Conservation (phyloP, 768 basidiomycete species). For the Cantharellus cinnabarinus region DNA sequence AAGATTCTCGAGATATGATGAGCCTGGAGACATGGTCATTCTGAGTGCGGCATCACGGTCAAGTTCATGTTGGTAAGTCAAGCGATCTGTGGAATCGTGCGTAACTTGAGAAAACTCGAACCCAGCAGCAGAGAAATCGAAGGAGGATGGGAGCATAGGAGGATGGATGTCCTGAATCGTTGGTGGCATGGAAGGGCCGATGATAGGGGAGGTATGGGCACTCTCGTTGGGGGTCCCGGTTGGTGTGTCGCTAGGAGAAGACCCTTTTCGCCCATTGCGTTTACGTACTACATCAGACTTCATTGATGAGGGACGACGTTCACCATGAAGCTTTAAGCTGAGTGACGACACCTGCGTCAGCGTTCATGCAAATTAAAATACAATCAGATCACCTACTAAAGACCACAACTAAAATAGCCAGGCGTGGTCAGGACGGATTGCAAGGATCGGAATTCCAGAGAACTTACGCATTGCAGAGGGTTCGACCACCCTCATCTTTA, state of each 20-base stretch:
- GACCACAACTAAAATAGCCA: conserved; percentile 35
- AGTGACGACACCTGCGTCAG: conserved; percentile 1
- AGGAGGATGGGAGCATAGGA: neutral
- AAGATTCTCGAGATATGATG: conserved; percentile 7
- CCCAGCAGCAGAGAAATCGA: neutral
- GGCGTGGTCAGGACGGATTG: no score
- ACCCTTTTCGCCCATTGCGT: conserved; percentile 28
- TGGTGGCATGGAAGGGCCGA: conserved; percentile 2
- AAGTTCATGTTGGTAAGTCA: neutral
- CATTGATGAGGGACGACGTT: conserved; percentile 75
- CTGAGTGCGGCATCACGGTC: neutral
- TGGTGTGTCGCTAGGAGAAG: conserved; percentile 34
- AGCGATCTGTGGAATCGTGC: neutral
- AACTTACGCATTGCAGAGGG: conserved; percentile 74
- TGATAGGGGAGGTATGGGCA: conserved; percentile 45
- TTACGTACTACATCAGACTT: conserved; percentile 82
- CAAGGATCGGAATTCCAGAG: neutral
- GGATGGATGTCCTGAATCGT: neutral
- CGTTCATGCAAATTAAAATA: conserved; percentile 7
- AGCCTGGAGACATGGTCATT: conserved; percentile 8
- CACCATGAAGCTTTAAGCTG: conserved; percentile 66
- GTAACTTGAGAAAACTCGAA: neutral
- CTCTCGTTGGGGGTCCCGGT: conserved; percentile 58
- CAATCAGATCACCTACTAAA: conserved; percentile 34
- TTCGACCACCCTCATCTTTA: conserved; percentile 81